Base-by-base conservation (phyloP, 208 protist genomes). In the Phytomonas sp. region DNA sequence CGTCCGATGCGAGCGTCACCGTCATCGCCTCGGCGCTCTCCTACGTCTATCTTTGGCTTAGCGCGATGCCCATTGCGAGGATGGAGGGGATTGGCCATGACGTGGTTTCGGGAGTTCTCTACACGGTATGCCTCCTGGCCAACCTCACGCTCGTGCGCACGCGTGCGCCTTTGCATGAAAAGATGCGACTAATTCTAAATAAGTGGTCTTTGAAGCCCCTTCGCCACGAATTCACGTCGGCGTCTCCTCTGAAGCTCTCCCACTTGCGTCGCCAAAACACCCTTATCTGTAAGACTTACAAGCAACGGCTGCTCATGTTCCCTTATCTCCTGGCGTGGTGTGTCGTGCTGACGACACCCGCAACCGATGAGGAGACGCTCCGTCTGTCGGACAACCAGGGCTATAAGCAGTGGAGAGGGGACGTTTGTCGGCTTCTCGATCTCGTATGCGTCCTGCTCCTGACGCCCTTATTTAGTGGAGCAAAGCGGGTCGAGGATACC, bases 261-360 rank as follows among this genome's bases (percentile, higher is more conserved):
- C 64, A 77, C 53, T 88, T 94, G 33, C 79, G 78, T 20, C 77
- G 77, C 28, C 77, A 91, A 36, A 83, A 85, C 66, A 34, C 56
- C 15, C 77, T 89, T 11, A 76, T 94, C 26, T 36, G 63, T 33
- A 93, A 91, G 77, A 93, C 88, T 33, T 83, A 87, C 59, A 96
- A 96, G 68, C 91, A 94, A 67, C 89, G 88, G 74, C 74, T 92
- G 59, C 71, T 88, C 26, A 79, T 96, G 46, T 94, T 94, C 61
- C 84, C 85, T 0, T 91, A 93, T 67, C 30, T 92, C 13, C 78
- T 93, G 33, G 66, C 81, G 23, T 93, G 87, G 87, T 85, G 82
- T 66, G 66, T 92, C 46, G 75, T 72, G 62, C 73, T 93, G 23
- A 89, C 81, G 3, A 83, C 75, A 13, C 75, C 81, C 13, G 23